Base-by-base conservation (phyloP, 2,329 filamentous ascomycete genomes). In the Fusarium veterinarium region DNA sequence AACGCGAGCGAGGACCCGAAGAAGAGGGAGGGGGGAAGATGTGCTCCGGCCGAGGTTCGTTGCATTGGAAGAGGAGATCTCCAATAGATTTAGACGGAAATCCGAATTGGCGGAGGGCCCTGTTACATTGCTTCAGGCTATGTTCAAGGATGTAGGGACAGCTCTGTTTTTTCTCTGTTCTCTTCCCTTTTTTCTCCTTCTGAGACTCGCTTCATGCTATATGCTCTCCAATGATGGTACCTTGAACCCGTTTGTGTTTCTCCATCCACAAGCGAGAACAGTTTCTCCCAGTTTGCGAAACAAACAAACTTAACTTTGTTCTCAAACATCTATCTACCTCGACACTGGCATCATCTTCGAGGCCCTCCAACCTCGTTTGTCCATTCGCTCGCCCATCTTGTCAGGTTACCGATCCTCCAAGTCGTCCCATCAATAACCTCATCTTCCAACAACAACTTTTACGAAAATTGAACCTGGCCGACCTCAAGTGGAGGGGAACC, bases 1-100 rank as follows among this genome's bases (percentile, higher is more conserved):
- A 71, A 53, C 42, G 60, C 67, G 67, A 70, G 55, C 67, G 66
- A 70, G 66, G 56, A 33, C 28, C 60, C 67, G 60, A 69, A 65
- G 30, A 46, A 40, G 41, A 28, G 31, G 33, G 62, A 67, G 67
- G 67, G 23, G 49, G 67, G 67, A 41, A 38, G 23, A 48, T 37
- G 33, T 51, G 45, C 16, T 69, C 41, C 41, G 68, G 57, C 68
- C 67, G 61, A 67, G 68, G 68, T 25, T 53, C 38, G 49, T 70
- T 70, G 49, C 55, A 69, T 66, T 33, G 42, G 44, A 44, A 42
- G 60, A 65, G 51, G 65, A 59, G 58, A 66, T 70, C 25, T 51
- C 51, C 44, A 46, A 41, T 30, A 49, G 63, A 57, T 52, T 40
- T 25, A 42, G 55, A 64, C 42, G 31, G 20, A 45, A 53, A 30